Evolutionary conservation across 768 basidiomycete species (phyloP).

Genomic region (Russula emetica): DNA sequence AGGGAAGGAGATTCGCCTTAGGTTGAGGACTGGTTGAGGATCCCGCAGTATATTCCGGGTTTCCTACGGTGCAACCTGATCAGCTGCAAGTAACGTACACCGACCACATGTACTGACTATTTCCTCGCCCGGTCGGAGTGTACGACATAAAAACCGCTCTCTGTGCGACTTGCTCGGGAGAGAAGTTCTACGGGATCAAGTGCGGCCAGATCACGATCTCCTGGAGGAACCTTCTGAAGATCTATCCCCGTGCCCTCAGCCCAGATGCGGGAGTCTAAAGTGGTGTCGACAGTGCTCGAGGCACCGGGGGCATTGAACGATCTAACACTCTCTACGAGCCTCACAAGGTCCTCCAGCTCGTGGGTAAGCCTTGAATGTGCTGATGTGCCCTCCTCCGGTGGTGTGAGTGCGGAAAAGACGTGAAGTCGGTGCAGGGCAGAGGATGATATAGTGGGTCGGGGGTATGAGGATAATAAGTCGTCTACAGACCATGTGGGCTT

Average conservation of each 20-base stretch:
- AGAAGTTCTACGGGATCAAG: slow-evolving; percentile 46
- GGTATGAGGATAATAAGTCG: slow-evolving; percentile 71
- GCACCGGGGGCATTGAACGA: slow-evolving; percentile 43
- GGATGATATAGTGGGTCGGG: slow-evolving; percentile 56
- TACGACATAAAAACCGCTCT: slow-evolving; percentile 58
- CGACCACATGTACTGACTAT: slow-evolving; percentile 13
- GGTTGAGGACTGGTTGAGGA: not conserved
- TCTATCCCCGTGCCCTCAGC: slow-evolving; percentile 38
- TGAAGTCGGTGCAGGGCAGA: slow-evolving; percentile 61
- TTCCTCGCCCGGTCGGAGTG: slow-evolving; percentile 38
- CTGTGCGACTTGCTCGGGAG: slow-evolving; percentile 46
- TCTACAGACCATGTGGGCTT: slow-evolving; percentile 78
- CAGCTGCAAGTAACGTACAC: not conserved
- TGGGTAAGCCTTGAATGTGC: slow-evolving; percentile 49
- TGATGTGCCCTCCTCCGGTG: slow-evolving; percentile 55
- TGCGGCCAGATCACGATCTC: slow-evolving; percentile 28
- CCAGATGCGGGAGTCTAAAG: slow-evolving; percentile 43
- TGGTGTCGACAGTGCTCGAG: slow-evolving; percentile 15
- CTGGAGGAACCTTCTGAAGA: slow-evolving; percentile 23
- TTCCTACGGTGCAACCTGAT: slow-evolving; percentile 7
- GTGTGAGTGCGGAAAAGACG: slow-evolving; percentile 64
- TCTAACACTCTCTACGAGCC: slow-evolving; percentile 78
- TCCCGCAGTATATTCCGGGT: slow-evolving; percentile 29
- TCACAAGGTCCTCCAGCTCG: slow-evolving; percentile 68
- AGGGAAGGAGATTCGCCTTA: no score